Conservation (phyloP, 2,329 filamentous ascomycete genomes). For the Verticillium tricorpus region DNA sequence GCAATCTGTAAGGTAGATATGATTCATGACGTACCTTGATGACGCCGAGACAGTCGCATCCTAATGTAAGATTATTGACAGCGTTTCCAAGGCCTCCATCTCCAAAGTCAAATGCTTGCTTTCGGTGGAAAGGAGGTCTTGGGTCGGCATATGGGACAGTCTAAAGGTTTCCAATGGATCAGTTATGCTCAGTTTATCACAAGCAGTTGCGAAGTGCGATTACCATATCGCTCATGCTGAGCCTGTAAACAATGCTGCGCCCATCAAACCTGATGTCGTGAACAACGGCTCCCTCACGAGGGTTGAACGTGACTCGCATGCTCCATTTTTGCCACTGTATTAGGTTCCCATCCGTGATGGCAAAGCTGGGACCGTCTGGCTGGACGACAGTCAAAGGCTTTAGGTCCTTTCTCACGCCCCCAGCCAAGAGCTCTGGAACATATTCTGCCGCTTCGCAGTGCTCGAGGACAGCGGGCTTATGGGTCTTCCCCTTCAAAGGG, state of each 20-base stretch:
- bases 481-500: background rate
- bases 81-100: slow-evolving; percentile 60
- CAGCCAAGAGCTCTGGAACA: slow-evolving; percentile 33
- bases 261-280: slow-evolving; percentile 56
- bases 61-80: slow-evolving; percentile 62
- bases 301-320: slow-evolving; percentile 57
- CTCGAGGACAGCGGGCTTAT: background rate
- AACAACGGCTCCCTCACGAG: slow-evolving; percentile 53
- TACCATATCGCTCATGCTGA: slow-evolving; percentile 54
- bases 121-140: slow-evolving; percentile 31
- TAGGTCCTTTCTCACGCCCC: slow-evolving; percentile 40
- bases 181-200: background rate
- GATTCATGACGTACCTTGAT: slow-evolving; percentile 31
- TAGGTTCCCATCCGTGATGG: slow-evolving; percentile 30
- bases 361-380: slow-evolving; percentile 57
- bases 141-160: slow-evolving; percentile 12
- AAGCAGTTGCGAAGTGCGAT: background rate
- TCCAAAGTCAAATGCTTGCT: slow-evolving; percentile 66
- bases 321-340: slow-evolving; percentile 50
- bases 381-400: slow-evolving; percentile 60
- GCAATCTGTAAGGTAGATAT: fast-evolving
- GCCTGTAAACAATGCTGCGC: slow-evolving; percentile 50
- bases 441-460: slow-evolving; percentile 17
- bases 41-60: slow-evolving; percentile 64
- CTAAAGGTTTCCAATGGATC: background rate